phyloP scores from a whole-genome alignment of 2,329 filamentous ascomycete species.

The Chaetomium strumarium region DNA sequence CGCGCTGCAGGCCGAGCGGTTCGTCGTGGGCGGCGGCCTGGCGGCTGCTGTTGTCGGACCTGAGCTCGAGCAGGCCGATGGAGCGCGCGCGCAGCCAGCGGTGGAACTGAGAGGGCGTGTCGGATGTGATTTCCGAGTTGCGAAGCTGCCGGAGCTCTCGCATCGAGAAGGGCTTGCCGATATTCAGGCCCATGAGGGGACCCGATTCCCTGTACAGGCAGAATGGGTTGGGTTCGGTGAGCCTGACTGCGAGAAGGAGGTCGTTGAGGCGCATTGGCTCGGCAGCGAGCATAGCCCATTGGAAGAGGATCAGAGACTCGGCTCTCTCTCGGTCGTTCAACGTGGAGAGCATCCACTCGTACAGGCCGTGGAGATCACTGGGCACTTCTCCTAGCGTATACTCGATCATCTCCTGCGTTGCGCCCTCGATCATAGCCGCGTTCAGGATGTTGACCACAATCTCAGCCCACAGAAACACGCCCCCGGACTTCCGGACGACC shows the following conservation, averaged over 20 bases:
- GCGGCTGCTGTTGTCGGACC: constrained; percentile 15
- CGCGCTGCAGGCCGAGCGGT: constrained; percentile 28
- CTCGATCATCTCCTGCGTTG: constrained; percentile 30
- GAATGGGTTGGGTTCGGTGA: constrained; percentile 24
- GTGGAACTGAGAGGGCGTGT: constrained; percentile 28
- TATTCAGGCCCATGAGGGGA: constrained; percentile 23
- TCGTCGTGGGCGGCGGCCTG: constrained; percentile 17
- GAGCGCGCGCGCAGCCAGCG: constrained; percentile 30
- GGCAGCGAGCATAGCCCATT: constrained; percentile 31
- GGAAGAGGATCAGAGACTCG: constrained; percentile 30
- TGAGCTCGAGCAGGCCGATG: constrained; percentile 30
- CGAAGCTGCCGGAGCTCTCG: constrained; percentile 24
- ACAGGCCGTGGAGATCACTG: constrained; percentile 29
- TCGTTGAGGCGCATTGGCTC: constrained; percentile 31
- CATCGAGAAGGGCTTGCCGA: constrained; percentile 25
- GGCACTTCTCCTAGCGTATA: constrained; percentile 30
- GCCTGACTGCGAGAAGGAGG: constrained; percentile 27
- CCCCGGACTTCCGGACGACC: constrained; percentile 27
- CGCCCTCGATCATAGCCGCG: constrained; percentile 31
- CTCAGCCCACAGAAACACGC: constrained; percentile 33
- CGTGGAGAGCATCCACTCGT: constrained; percentile 32
- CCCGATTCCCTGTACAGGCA: constrained; percentile 13
- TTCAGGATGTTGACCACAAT: constrained; percentile 34
- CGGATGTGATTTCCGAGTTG: constrained; percentile 26
- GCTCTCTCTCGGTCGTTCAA: constrained; percentile 27